Evolutionary conservation across 176 grass and related monocot genomes (phyloP).

Genomic region (Cenchrus fungigraminus): DNA sequence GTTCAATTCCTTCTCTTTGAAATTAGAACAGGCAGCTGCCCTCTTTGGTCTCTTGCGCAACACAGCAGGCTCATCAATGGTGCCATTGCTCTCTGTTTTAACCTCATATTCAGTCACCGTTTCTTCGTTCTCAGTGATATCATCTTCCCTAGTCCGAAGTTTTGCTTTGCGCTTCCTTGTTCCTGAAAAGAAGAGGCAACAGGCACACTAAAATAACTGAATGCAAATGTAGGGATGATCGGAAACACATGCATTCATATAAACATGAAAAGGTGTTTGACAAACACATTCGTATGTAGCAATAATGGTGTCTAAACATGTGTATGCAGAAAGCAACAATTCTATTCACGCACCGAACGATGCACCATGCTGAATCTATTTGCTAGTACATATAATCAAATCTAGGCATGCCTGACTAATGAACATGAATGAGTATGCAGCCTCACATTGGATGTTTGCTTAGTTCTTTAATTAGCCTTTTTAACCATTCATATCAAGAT

Average conservation of each 20-base stretch:
- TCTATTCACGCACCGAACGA: not conserved
- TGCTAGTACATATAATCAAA: not conserved
- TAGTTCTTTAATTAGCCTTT: not conserved
- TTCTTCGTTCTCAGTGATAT: slow-evolving; percentile 8
- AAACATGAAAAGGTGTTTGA: slow-evolving; percentile 1
- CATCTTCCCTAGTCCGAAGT: not conserved
- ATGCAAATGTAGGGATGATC: slow-evolving; percentile 10
- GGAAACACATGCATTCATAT: not conserved
- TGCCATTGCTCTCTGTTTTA: slow-evolving; percentile 7
- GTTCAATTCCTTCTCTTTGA: slow-evolving; percentile 45
- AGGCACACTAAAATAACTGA: slow-evolving; percentile 5
- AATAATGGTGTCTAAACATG: not conserved
- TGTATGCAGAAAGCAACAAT: not conserved
- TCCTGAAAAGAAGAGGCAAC: slow-evolving; percentile 44
- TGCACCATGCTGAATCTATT: not conserved
- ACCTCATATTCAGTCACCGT: slow-evolving; percentile 21
- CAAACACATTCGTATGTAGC: not conserved
- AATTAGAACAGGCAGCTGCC: slow-evolving; percentile 46
- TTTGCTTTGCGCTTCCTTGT: slow-evolving; percentile 45
- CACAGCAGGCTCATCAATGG: slow-evolving; percentile 8
- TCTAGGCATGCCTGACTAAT: not conserved
- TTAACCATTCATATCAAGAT: not conserved
- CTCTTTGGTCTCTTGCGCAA: slow-evolving; percentile 50
- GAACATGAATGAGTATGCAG: not conserved
- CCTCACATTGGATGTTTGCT: too few relatives aligned